Base-by-base conservation (phyloP, 2,329 filamentous ascomycete species). In the Colletotrichum somersetense region DNA sequence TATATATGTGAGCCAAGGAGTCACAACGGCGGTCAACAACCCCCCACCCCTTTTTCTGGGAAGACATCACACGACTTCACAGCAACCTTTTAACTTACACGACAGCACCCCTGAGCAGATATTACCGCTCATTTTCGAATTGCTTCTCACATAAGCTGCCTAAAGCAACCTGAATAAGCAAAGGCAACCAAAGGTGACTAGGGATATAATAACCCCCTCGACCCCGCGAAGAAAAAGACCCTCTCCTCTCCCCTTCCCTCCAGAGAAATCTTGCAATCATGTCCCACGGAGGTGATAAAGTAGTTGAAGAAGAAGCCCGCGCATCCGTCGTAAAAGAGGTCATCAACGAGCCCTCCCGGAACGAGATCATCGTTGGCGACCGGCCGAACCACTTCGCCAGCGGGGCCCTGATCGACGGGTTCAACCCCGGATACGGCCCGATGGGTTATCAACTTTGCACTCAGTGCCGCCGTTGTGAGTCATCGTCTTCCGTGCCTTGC, bases 381-480 rank as follows among this genome's bases (percentile, higher is more conserved):
- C 35, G 46, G 7, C 33, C 48, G n/a, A 26, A 42, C 20, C 50
- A 64, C 50, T 20, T 64, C 2, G 20, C 61, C 14, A 1, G 46
- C 20, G 62, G 62, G 5, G 48, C 62, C 26, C 46, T 44, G 23
- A 26, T 64, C 38, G 33, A 64, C 10, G 62, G 30, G 11, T 55
- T 33, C 23, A 35, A 40, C 16, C 33, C n/a, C 14, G 61, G 48
- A 23, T 48, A n/a, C 11, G 62, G 26, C 18, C 48, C 62, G 61
- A 53, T 53, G 50, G 50, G 62, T 6, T 56, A 33, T 35, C 62
- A 64, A 12, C 62, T 64, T 38, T 64, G 62, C 12, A n/a, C 50
- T 40, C 38, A 46, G 12, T 64, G 62, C 16, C 50, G 62, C 48
- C 62, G 62, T 20, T 55, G 62, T 64, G 7, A 64, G 62, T 64